A percentile compares a stretch with the other conserved stretches of the same genome.
These are phyloP conservation scores for Podaxis sp. DNA, from an alignment of 768 basidiomycete species.

Conservation along the genomic window DNA sequence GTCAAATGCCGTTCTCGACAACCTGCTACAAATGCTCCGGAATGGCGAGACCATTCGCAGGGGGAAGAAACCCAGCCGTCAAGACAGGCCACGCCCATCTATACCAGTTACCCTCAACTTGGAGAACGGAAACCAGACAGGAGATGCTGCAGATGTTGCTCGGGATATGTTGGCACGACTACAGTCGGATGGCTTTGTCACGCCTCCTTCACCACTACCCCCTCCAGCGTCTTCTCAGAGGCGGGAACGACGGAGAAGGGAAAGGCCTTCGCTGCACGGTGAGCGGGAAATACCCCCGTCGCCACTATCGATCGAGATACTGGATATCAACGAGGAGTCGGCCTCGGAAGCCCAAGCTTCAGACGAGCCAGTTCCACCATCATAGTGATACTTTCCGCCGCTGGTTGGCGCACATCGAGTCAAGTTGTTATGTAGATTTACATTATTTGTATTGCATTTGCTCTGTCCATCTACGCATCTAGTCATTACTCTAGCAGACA, in stretches of 20 bases:
- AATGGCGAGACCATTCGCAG: constrained; percentile 67
- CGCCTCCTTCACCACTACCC: constrained; percentile 49
- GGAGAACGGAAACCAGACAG: constrained; percentile 30
- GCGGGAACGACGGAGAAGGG: constrained; percentile 35
- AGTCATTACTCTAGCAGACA: constrained; percentile 3
- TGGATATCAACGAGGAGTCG: constrained; percentile 24
- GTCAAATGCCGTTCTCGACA: constrained; percentile 65
- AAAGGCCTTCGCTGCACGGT: constrained; percentile 19
- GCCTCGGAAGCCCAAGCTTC: constrained; percentile 16
- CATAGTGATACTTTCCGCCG: neutral
- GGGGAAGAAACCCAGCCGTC: constrained; percentile 47
- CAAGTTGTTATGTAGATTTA: constrained; percentile 16
- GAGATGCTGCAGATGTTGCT: constrained; percentile 59
- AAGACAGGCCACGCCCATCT: constrained; percentile 26
- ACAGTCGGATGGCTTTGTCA: constrained; percentile 66
- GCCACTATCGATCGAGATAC: constrained; percentile 31
- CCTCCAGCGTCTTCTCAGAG: constrained; percentile 36
- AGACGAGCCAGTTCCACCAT: constrained; percentile 1
- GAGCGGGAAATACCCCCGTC: constrained; percentile 30
- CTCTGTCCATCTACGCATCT: constrained; percentile 6
- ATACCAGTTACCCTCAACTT: constrained; percentile 33
- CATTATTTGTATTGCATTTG: constrained; percentile 17
- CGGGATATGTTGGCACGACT: constrained; percentile 74
- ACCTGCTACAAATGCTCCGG: constrained; percentile 65
- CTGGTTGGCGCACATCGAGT: neutral